Base-by-base conservation (phyloP, 306 rosid species). In the Trifolium fragiferum region DNA sequence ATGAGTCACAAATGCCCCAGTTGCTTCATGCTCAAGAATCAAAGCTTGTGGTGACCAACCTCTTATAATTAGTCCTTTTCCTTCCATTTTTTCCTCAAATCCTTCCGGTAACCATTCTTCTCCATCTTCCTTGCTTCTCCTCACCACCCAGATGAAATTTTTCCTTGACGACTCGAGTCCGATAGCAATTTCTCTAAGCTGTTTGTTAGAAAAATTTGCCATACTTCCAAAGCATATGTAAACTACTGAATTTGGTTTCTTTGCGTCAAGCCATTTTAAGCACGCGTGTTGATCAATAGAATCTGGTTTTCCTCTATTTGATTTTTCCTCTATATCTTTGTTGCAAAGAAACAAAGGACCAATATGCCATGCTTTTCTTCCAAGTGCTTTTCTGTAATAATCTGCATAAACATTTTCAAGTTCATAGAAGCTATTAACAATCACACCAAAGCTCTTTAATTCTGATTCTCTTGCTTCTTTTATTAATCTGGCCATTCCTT, bases 81-180 rank as follows among this genome's bases (percentile, higher is more conserved):
- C 82, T 44, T 82, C 80, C 66, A 79, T 66, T 44, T 83, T 82
- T 8, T 86, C 38, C 79, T 84, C 87, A 21, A 72, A 82, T 6
- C 78, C 86, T 54, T 80, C 70, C 0, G 88, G 87, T 10, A 87
- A 5, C 80, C 86, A 80, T 8, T 67, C 80, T 7, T 60, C 86
- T 21, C 2, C 8, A 0, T 65, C 76, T 12, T 37, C 66, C 8
- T 16, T 70, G 13, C 8, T 63, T 49, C 12, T 73, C 14, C 38
- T 83, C 38, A 87, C 88, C 0, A 80, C 94, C 88, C 89, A 83
- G 0, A 89, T 76, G 80, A 87, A 89, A 2, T 72, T 35, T 20
- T 85, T 70, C 19, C 58, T 76, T 0, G 87, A 83, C 21, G 83
- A 85, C 66, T 89, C 89, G 9, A 84, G 89, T 18, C 84, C 89